Base-by-base conservation (phyloP, 2,329 filamentous ascomycete genomes). In the Helminthosporium solani region DNA sequence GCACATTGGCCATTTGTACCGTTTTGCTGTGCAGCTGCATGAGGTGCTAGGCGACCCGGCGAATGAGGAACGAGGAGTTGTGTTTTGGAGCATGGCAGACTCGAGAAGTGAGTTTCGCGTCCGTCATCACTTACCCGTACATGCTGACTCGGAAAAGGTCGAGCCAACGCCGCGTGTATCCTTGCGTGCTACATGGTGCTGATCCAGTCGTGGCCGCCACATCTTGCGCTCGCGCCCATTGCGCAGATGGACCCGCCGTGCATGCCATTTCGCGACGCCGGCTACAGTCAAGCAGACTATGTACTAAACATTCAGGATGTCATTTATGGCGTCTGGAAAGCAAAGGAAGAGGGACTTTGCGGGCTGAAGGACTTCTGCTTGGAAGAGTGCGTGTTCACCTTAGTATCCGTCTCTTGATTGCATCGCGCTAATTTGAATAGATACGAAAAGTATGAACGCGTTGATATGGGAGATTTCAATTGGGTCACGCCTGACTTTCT, bases 401-500 rank as follows among this genome's bases (percentile, higher is more conserved):
- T 16, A 19, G 15, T 37, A 11, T 11, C 3, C 7, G n/a, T n/a
- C n/a, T n/a, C 3, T 18, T 23, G 7, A 12, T 28, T 5, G 3
- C 28, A 6, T 31, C 7, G 23, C n/a, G 42, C 62, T 68, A 49
- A 68, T 49, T 28, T 9, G 2, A n/a, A 14, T 47, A 84, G 81
- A 50, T 99, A 99, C 69, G 94, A 99, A 74, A 87, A 83, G 68
- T 99, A 83, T 62, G 94, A 99, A 75, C 83, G 94, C 47, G 94
- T 99, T 16, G 94, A 99, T 69, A 90, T 96, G 78, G 94, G 94
- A 53, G 94, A 99, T 74, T 99, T 99, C 86, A 99, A 99, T 81
- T 99, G 94, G 94, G 82, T 99, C 48, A 95, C 91, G 5, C 91
- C 92, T 7, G 79, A 91, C 64, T 99, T 99, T 75, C 81, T 99